Base-by-base conservation (phyloP, 768 basidiomycete genomes). In the Pleurotus cornucopiae region DNA sequence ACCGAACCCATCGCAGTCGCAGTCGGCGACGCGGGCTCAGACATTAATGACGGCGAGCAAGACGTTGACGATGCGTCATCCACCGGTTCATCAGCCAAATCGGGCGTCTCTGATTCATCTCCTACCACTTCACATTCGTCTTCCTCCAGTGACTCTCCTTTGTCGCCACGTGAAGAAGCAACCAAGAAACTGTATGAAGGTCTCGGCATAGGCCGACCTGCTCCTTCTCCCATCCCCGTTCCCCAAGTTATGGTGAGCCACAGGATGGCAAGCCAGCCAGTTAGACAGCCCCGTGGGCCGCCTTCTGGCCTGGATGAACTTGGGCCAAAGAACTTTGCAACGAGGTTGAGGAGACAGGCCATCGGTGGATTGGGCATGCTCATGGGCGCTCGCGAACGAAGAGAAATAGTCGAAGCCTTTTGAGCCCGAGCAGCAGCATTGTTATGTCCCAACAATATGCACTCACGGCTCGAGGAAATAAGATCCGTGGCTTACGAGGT, bases 121-220 rank as follows among this genome's bases (percentile, higher is more conserved):
- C 90, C 91, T 2, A 82, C 85, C 43, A 91, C 89, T 1, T 88
- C 91, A 9, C 82, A 81, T 61, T 87, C 88, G 14, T 79, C 84
- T 43, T 80, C 84, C 46, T 88, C 86, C 38, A 76, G 76, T 59
- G 79, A 75, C 49, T 71, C 71, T 18, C 81, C 85, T 55, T 83
- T 92, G 63, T 90, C 89, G 72, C 87, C 88, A 67, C 87, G 91
- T 74, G 91, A 93, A 72, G 90, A 91, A 73, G 91, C 85, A 9
- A 70, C 86, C 40, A 93, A 91, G 82, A 91, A 89, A 73, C 71
- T 91, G 57, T 93, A 91, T 67, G 91, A 93, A 72, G 91, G 91
- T 39, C 80, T 94, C 40, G 89, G 91, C n/a, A 83, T 93, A 55
- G 89, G 90, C 39, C 81, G 90, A 57, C 82, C 88, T 23, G 74